Evolutionary conservation across 2,329 filamentous ascomycete genomes (phyloP).

Genomic region (Alternaria solani): DNA sequence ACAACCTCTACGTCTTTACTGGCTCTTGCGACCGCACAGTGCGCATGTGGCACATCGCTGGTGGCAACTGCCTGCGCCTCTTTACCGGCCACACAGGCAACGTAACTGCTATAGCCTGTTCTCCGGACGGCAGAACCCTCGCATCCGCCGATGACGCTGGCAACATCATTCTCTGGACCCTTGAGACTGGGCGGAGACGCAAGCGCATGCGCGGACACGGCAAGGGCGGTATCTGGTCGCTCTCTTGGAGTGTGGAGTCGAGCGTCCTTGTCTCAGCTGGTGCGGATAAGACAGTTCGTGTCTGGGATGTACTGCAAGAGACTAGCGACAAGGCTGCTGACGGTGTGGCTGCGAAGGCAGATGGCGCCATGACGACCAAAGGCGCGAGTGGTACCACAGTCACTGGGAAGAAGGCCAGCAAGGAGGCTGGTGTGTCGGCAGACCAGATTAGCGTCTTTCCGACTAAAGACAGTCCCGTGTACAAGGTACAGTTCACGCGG

Average conservation of each 20-base stretch:
- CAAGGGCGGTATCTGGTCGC: conserved; percentile 90
- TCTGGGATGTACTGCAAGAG: conserved; percentile 88
- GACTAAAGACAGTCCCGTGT: conserved; percentile 94
- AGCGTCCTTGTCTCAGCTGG: conserved; percentile 89
- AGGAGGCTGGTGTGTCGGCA: conserved; percentile 87
- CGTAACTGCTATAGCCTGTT: conserved; percentile 83
- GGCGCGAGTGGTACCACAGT: conserved; percentile 57
- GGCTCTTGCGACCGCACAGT: conserved; percentile 92
- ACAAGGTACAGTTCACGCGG: conserved; percentile 90
- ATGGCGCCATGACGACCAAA: conserved; percentile 61
- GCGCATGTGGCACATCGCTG: conserved; percentile 95
- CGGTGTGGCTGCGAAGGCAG: conserved; percentile 58
- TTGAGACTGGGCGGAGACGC: conserved; percentile 82
- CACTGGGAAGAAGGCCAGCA: conserved; percentile 73
- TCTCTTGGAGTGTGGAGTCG: conserved; percentile 93
- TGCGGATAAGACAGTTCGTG: conserved; percentile 87
- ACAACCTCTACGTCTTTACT: conserved; percentile 92
- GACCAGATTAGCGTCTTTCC: conserved; percentile 96
- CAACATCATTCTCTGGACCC: conserved; percentile 93
- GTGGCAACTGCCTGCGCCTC: conserved; percentile 85
- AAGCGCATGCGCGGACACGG: conserved; percentile 95
- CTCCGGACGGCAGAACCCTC: conserved; percentile 87
- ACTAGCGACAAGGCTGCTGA: conserved; percentile 64
- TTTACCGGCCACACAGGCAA: conserved; percentile 92
- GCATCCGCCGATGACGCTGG: conserved; percentile 89